Evolutionary conservation across 2,329 filamentous ascomycete species (phyloP).

Genomic region (Penicillium sp.): DNA sequence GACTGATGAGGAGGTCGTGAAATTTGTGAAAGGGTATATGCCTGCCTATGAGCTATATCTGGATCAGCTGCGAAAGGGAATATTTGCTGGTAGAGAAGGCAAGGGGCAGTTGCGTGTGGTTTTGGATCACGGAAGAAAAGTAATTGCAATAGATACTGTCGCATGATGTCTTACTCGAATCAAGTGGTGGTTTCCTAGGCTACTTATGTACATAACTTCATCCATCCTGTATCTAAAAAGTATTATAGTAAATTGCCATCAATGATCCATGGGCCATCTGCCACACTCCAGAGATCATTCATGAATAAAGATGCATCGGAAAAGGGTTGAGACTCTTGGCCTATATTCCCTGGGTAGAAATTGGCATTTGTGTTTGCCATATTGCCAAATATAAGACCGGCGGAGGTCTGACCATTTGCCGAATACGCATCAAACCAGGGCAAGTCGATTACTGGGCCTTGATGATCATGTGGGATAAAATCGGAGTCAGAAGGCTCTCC

Average conservation of each 20-base stretch:
- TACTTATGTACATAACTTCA: background rate
- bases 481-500: background rate
- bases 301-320: constrained; percentile 20
- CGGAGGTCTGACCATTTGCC: constrained; percentile 12
- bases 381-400: constrained; percentile 23
- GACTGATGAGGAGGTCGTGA: constrained; percentile 18
- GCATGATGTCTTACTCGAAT: background rate
- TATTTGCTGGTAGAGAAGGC: background rate
- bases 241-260: constrained; percentile 25
- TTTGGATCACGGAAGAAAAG: constrained; percentile 8
- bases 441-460: background rate
- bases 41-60: constrained; percentile 22
- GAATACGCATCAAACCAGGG: background rate
- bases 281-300: constrained; percentile 33
- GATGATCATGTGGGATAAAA: background rate
- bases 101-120: constrained; percentile 15
- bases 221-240: background rate
- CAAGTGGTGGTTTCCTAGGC: background rate
- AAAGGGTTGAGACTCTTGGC: constrained; percentile 18
- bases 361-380: constrained; percentile 10
- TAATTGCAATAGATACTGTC: background rate
- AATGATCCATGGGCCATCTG: constrained; percentile 36
- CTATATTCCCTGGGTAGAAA: constrained; percentile 9
- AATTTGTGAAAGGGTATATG: constrained; percentile 20
- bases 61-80: constrained; percentile 10